Base-by-base conservation (phyloP, 495 filamentous ascomycete genomes). In the Terfezia boudieri region DNA sequence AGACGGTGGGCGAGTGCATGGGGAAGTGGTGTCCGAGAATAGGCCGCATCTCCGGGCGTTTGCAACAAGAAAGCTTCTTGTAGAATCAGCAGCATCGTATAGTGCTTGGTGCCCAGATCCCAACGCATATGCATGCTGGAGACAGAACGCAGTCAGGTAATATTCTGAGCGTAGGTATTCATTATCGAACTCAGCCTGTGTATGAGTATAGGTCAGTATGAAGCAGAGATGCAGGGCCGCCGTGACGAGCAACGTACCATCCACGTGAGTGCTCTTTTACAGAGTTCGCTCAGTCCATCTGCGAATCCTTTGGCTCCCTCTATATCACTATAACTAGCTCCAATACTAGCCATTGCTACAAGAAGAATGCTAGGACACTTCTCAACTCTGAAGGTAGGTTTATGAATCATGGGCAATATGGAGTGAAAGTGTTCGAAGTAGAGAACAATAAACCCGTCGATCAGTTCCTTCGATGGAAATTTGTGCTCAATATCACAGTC, bases 371-470 rank as follows among this genome's bases (percentile, higher is more conserved):
- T 64, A 35, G 64, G 64, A 23, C 59, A 64, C 6, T 54, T 59
- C 8, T 57, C 58, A 6, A 63, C 57, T 43, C 58, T 57, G 51
- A 67, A 67, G 12, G 59, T 67, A 32, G 65, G 65, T 20, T 43
- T 54, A 50, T 67, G 65, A 36, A 67, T 62, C 57, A 67, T 57
- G 22, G 65, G 65, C 37, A 67, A 52, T 32, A 66, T 67, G n/a
- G 56, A 46, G 49, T 67, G 65, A 49, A 67, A 67, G 17, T 62
- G 43, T 22, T 67, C 54, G 48, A 67, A 67, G 50, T 67, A 67
- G 9, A 67, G 52, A 9, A 56, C 60, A 37, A 67, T 56, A 41
- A 67, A 64, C 10, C 51, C 53, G 37, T 66, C 59, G 37, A 67
- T 61, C 38, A 65, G 41, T 11, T 57, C 58, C 43, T 54, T 58